Conservation (phyloP, 352 stramenopile genomes). For the Phytophthora idaei region DNA sequence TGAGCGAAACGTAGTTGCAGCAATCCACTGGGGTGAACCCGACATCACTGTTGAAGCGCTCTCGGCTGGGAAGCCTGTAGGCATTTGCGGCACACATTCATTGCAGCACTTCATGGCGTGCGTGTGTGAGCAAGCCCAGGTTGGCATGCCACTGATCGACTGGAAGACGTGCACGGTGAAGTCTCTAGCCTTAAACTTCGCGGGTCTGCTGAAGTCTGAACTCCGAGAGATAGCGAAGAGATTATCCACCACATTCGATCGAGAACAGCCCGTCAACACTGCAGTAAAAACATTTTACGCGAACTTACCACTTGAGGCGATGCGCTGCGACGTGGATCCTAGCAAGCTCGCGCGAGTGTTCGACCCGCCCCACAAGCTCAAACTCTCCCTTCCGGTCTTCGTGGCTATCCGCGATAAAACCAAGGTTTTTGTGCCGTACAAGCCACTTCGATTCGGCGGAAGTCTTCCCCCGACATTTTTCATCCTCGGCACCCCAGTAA, state of each 20-base stretch:
- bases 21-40: constrained; percentile 74
- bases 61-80: constrained; percentile 75
- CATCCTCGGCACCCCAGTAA: constrained; percentile 19
- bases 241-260: constrained; percentile 52
- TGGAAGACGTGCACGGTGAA: constrained; percentile 61
- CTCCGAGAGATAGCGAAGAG: constrained; percentile 45
- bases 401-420: constrained; percentile 37
- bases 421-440: constrained; percentile 40
- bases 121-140: constrained; percentile 62
- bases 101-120: constrained; percentile 88
- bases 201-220: constrained; percentile 40
- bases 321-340: constrained; percentile 71
- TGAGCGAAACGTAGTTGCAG: constrained; percentile 61
- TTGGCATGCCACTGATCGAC: constrained; percentile 71
- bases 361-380: constrained; percentile 34
- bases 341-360: constrained; percentile 44
- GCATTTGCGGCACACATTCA: constrained; percentile 88
- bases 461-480: constrained; percentile 30
- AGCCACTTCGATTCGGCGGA: constrained; percentile 35
- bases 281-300: constrained; percentile 76
- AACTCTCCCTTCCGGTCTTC: constrained; percentile 41
- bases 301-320: constrained; percentile 73
- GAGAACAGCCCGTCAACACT: constrained; percentile 60
- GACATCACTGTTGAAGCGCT: constrained; percentile 84
- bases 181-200: constrained; percentile 61